Conservation (phyloP, 768 basidiomycete species). For the Rhodotorula paludigena region DNA sequence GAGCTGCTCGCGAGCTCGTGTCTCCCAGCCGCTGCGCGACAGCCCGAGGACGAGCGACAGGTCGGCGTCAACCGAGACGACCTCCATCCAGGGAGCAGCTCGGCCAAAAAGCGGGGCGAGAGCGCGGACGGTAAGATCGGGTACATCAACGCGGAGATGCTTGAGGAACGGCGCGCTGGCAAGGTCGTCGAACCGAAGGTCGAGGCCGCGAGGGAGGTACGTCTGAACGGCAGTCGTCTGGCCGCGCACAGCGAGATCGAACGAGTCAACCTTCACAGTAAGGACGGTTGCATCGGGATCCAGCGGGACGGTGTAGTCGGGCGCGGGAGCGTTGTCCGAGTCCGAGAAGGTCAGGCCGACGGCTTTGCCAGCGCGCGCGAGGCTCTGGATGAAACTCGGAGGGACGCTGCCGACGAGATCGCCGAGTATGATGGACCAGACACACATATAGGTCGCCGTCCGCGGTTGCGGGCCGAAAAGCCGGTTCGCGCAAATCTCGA, state of each 20-base stretch:
- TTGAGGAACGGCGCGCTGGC: slow-evolving; percentile 65
- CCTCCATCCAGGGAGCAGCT: slow-evolving; percentile 36
- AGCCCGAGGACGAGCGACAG: slow-evolving; percentile 62
- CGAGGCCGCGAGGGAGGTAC: slow-evolving; percentile 58
- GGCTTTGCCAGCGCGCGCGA: slow-evolving; percentile 56
- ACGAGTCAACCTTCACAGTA: slow-evolving; percentile 58
- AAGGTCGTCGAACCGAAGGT: slow-evolving; percentile 67
- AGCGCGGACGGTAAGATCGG: neutral
- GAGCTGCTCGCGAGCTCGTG: slow-evolving; percentile 56
- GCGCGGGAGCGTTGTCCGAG: slow-evolving; percentile 60
- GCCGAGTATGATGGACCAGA: slow-evolving; percentile 84
- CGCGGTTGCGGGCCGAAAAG: slow-evolving; percentile 84
- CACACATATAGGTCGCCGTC: slow-evolving; percentile 78
- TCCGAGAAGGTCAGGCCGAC: slow-evolving; percentile 72
- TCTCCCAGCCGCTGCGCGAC: slow-evolving; percentile 58
- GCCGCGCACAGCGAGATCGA: slow-evolving; percentile 59
- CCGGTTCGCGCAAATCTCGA: slow-evolving; percentile 75
- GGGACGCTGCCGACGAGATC: slow-evolving; percentile 58
- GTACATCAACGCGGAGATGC: slow-evolving; percentile 36
- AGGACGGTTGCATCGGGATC: slow-evolving; percentile 89
- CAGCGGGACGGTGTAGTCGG: slow-evolving; percentile 59
- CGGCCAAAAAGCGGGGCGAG: slow-evolving; percentile 27
- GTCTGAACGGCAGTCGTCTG: slow-evolving; percentile 58
- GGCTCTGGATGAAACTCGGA: slow-evolving; percentile 54
- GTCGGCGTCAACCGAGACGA: slow-evolving; percentile 31